Evolutionary conservation across 2,329 filamentous ascomycete species (phyloP).

Genomic region (Akanthomyces uredinophilus): DNA sequence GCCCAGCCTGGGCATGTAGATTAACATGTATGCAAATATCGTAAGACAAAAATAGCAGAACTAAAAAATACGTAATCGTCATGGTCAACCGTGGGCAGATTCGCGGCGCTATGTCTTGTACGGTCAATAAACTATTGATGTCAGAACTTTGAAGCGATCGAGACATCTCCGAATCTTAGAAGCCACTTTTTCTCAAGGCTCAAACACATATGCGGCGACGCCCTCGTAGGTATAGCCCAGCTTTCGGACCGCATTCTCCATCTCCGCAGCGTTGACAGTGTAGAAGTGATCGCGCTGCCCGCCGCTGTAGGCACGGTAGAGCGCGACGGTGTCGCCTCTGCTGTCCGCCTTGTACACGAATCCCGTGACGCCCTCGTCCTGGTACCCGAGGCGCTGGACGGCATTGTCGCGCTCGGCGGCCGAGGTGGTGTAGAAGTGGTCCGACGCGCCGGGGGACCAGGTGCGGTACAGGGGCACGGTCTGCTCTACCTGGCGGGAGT

Average conservation of each 20-base stretch:
- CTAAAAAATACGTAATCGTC: neutral
- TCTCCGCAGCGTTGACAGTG: neutral
- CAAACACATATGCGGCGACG: constrained; percentile 1
- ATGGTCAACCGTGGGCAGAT: neutral
- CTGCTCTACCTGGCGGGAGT: neutral
- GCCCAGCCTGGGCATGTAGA: neutral
- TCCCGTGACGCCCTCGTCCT: constrained; percentile 10
- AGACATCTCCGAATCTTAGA: neutral
- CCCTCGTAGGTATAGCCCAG: constrained; percentile 11
- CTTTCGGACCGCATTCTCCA: constrained; percentile 7
- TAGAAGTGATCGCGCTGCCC: constrained; percentile 9
- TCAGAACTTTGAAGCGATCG: neutral
- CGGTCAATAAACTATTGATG: neutral
- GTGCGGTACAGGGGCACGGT: constrained; percentile 5
- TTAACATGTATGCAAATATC: neutral
- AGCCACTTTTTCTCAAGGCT: neutral
- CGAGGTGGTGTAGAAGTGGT: constrained; percentile 15
- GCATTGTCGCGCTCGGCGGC: constrained; percentile 13
- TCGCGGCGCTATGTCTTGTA: neutral
- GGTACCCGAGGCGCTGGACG: constrained; percentile 4
- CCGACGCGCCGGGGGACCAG: neutral
- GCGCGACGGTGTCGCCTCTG: neutral
- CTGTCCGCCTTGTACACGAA: neutral
- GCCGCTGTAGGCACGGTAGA: constrained; percentile 8
- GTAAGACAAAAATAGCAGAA: neutral